Percentiles rank a stretch among this genome's conserved stretches.
phyloP scores from a whole-genome alignment of 1,139 yeast genomes.

The Candida mesenterica region DNA sequence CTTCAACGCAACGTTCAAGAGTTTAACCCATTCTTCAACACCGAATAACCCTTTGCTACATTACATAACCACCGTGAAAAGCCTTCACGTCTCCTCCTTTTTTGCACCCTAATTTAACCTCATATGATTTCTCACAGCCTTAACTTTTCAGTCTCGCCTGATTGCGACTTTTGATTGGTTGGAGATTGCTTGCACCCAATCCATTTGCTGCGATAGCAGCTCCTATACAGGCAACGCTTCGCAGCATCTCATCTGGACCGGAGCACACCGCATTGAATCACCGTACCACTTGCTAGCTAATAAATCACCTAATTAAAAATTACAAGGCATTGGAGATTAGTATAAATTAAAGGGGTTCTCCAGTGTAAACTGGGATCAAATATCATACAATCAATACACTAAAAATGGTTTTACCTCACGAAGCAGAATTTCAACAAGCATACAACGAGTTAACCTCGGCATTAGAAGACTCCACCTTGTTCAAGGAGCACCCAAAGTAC shows the following conservation, averaged over 20 bases:
- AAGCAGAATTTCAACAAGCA: conserved; percentile 99
- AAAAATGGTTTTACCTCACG: conserved; percentile 62
- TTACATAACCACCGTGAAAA: too few relatives aligned
- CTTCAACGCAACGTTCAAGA: too few relatives aligned
- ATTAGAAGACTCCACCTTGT: conserved; percentile 86
- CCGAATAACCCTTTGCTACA: too few relatives aligned
- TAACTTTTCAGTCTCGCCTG: too few relatives aligned
- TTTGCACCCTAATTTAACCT: neutral
- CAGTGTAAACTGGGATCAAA: too few relatives aligned
- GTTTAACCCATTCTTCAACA: too few relatives aligned
- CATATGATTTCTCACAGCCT: conserved; percentile 2
- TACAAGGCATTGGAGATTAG: too few relatives aligned
- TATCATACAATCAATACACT: too few relatives aligned
- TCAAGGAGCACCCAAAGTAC: conserved; percentile 85
- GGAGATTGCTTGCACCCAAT: conserved; percentile 6
- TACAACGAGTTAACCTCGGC: conserved; percentile 89
- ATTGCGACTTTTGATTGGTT: conserved; percentile 7
- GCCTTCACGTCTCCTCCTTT: neutral
- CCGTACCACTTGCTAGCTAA: too few relatives aligned
- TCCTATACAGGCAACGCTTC: conserved; percentile 1
- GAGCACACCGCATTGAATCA: too few relatives aligned
- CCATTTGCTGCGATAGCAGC: conserved; percentile 3
- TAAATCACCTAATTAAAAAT: too few relatives aligned
- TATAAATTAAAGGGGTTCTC: neutral
- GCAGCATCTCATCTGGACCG: neutral